These are phyloP conservation scores for Debaryomyces singareniensis DNA, from an alignment of 1,139 yeast genomes.

Conservation along the genomic window DNA sequence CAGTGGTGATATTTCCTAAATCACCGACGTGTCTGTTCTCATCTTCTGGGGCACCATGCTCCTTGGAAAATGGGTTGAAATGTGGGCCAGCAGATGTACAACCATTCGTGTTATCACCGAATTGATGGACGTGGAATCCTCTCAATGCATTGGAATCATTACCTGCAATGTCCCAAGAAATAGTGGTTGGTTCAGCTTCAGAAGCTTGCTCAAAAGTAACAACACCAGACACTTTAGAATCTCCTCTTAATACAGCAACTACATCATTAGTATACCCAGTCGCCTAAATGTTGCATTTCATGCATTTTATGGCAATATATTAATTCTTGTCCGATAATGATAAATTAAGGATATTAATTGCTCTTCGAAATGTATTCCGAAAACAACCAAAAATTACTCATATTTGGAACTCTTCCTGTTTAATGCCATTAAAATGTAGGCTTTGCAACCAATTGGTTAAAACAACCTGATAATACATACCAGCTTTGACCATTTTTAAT, in stretches of 20 bases:
- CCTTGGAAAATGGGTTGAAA: constrained; percentile 87
- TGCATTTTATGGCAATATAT: too few relatives aligned
- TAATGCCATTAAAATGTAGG: too few relatives aligned
- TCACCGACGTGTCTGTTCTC: constrained; percentile 94
- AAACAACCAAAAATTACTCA: too few relatives aligned
- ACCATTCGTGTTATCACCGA: constrained; percentile 98
- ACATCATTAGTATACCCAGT: constrained; percentile 7
- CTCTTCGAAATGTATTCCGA: too few relatives aligned
- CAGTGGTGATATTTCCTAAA: constrained; percentile 89
- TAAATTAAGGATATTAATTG: too few relatives aligned
- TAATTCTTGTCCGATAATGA: too few relatives aligned
- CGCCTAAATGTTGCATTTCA: background rate
- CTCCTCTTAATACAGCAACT: constrained; percentile 97
- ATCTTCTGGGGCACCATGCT: constrained; percentile 93
- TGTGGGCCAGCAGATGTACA: constrained; percentile 99
- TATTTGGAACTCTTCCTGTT: too few relatives aligned
- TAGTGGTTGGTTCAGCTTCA: constrained; percentile 76
- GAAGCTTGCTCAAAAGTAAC: constrained; percentile 80
- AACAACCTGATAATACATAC: too few relatives aligned
- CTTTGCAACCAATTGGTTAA: too few relatives aligned
- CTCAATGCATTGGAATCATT: constrained; percentile 81
- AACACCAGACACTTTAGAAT: constrained; percentile 77
- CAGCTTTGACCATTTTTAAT: constrained; percentile 31
- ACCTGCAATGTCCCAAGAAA: constrained; percentile 83
- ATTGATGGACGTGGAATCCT: constrained; percentile 97